Evolutionary conservation across 2,329 filamentous ascomycete genomes (phyloP).

Genomic region (Verticillium albo-atrum): DNA sequence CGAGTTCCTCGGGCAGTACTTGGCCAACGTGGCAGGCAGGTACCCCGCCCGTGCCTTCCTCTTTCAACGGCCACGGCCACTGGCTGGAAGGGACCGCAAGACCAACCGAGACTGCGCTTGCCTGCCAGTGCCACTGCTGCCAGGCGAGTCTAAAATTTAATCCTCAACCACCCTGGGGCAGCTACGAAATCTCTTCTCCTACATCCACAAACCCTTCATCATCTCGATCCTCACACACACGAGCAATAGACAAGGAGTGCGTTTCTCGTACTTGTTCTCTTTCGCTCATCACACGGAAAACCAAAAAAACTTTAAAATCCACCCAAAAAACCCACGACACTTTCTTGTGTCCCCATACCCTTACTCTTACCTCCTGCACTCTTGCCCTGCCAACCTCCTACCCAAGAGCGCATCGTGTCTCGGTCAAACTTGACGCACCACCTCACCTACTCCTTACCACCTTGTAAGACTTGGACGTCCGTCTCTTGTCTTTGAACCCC

Average conservation of each 20-base stretch:
- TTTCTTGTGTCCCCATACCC: not conserved
- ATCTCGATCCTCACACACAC: slow-evolving; percentile 20
- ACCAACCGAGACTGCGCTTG: not conserved
- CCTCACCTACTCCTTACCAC: slow-evolving; percentile 1
- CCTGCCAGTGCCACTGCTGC: not conserved
- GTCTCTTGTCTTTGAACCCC: not conserved
- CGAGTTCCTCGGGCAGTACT: not conserved
- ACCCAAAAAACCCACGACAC: slow-evolving; percentile 26
- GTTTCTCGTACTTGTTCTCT: slow-evolving; percentile 54
- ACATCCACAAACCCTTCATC: slow-evolving; percentile 36
- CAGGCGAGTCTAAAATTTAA: not conserved
- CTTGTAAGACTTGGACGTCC: not conserved
- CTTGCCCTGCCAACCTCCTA: slow-evolving; percentile 11
- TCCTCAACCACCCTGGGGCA: slow-evolving; percentile 2
- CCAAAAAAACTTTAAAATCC: slow-evolving; percentile 58
- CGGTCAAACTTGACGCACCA: slow-evolving; percentile 13
- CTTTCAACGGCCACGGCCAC: not conserved
- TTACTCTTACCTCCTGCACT: slow-evolving; percentile 10
- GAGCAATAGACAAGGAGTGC: slow-evolving; percentile 52
- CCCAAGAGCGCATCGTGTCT: slow-evolving; percentile 10
- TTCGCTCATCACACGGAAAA: slow-evolving; percentile 48
- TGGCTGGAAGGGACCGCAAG: not conserved
- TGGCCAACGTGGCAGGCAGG: not conserved
- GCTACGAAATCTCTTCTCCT: slow-evolving; percentile 33
- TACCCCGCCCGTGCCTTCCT: slow-evolving; percentile 1